Base-by-base conservation (phyloP, 441 rosid genomes). In the Arabidopsis hybrid region DNA sequence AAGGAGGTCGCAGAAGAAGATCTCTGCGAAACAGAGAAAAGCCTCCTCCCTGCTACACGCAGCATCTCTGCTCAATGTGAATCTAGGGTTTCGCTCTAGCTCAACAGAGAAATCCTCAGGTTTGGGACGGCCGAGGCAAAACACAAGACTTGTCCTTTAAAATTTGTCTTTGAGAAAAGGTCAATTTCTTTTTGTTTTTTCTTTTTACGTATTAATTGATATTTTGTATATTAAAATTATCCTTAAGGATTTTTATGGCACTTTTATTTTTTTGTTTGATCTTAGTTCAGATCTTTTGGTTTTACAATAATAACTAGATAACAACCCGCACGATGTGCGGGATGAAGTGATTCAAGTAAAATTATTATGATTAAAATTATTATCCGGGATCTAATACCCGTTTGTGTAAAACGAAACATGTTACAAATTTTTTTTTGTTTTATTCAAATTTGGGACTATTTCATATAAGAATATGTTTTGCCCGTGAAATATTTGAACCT, bases 21-120 rank as follows among this genome's bases (percentile, higher is more conserved):
- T 79, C 82, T 82, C 85, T 86, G 81, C 1, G 81, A 35, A 9
- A 80, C 42, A 69, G 86, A 83, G 2, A 86, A 86, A 65, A 89
- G 76, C 72, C 91, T 90, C 87, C 85, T 90, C 83, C 89, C 94
- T n/a, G 93, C 90, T 51, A 85, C 70, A 60, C 91, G 84, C 76
- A 92, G 76, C 95, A 88, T 90, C 82, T 77, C 76, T 55, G 68
- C 57, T 56, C 43, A 31, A 60, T 29, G 52, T 8, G 42, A 71
- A 40, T 43, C 64, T 77, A 75, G 85, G 85, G 80, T 65, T 83
- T 66, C 71, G 68, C 13, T 53, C 26, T 32, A 2, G 26, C 50
- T 26, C 29, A 26, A 26, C 29, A 26, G 29, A 26, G 29, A 26
- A 26, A 26, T 26, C 29, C 29, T 26, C 14, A 55, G 71, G 60